A percentile compares a stretch with the other conserved stretches of the same genome.
Evolutionary conservation across 1,284 basidiomycete genomes (phyloP).

Genomic region (Microbotryomycetes sp.): DNA sequence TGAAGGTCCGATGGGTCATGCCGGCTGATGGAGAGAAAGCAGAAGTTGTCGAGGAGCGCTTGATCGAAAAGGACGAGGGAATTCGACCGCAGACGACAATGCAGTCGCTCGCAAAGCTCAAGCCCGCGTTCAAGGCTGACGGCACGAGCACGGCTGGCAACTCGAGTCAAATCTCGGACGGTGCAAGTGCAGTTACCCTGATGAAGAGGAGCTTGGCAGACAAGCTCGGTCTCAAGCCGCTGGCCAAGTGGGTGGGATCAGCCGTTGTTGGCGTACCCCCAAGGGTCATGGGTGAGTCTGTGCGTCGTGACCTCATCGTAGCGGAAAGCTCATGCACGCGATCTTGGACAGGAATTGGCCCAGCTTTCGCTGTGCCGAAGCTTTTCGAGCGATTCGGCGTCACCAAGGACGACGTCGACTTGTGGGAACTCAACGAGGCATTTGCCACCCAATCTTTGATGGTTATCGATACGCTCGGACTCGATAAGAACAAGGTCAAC

Average conservation of each 20-base stretch:
- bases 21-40: conserved; percentile 33
- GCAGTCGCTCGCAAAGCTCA: conserved; percentile 41
- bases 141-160: conserved; percentile 44
- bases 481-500: conserved; percentile 41
- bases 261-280: conserved; percentile 40
- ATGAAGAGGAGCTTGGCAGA: conserved; percentile 42
- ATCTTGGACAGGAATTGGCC: conserved; percentile 30
- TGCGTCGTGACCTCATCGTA: not conserved
- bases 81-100: conserved; percentile 33
- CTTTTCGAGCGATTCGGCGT: conserved; percentile 31
- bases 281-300: conserved; percentile 35
- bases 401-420: conserved; percentile 32
- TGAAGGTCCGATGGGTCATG: conserved; percentile 40
- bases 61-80: conserved; percentile 38
- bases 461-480: conserved; percentile 41
- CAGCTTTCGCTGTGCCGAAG: conserved; percentile 33
- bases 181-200: conserved; percentile 43
- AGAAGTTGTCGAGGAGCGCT: conserved; percentile 27
- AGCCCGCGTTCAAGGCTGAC: conserved; percentile 43
- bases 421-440: conserved; percentile 36
- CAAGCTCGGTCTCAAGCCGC: conserved; percentile 41
- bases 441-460: conserved; percentile 45
- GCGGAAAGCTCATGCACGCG: not conserved
- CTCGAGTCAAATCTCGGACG: conserved; percentile 44
- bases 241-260: conserved; percentile 43